Base-by-base conservation (phyloP, 1,284 basidiomycete species). In the Ganoderma lucidum region DNA sequence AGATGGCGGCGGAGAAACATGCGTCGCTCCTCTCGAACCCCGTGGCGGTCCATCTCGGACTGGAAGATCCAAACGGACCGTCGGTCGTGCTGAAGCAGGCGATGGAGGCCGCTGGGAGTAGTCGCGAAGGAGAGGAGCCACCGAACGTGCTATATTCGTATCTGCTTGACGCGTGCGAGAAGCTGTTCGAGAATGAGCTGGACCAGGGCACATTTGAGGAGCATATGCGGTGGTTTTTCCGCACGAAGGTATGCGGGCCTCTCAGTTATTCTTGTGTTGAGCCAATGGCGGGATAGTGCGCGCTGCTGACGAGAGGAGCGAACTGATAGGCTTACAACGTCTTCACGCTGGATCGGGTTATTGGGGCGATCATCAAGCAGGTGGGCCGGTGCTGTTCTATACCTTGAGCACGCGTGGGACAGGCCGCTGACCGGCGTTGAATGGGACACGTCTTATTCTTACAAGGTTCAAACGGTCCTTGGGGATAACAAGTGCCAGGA, bases 151-250 rank as follows among this genome's bases (percentile, higher is more conserved):
- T 96, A 73, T 99, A 99, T 82, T 86, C 91, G 81, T 96, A 97
- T 77, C 86, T 98, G 60, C 85, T 99, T 58, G 95, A 93, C 71
- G 92, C 96, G n/a, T 95, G 94, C 79, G 96, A 98, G 82, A 95
- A 95, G 83, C 81, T 98, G 62, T 99, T 99, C 77, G 95, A 96
- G 76, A 93, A 89, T 70, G 96, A 99, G 78, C 86, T 99, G 71
- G 97, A 99, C 81, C 93, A 93, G 77, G 84, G 87, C 39, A 90
- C 91, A 23, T 99, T 96, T 78, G 98, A 99, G 80, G 97, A 99
- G 79, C 94, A 96, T 75, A 91, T 98, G 87, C 85, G 98, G 70
- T 96, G 95, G 89, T 97, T 99, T 87, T 99, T 97, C 84, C 95
- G 96, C 42, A 97, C 92, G 73, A 94, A 96, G 86, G 96, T 96